Evolutionary conservation across 495 filamentous ascomycete species (phyloP).

Genomic region (Aspergillus cavernicola): DNA sequence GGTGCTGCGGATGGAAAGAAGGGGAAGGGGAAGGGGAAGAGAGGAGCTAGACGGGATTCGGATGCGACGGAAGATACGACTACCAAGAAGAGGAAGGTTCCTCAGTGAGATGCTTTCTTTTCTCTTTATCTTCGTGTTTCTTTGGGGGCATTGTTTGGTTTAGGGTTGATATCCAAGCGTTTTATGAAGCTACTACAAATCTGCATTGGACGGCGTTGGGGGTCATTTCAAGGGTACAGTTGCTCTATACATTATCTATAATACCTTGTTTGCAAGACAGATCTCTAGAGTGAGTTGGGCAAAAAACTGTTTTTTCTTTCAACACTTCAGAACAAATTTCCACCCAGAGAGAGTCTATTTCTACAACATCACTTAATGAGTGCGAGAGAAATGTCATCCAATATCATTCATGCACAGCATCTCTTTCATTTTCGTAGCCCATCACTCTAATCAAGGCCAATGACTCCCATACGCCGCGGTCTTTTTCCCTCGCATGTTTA

Average conservation of each 20-base stretch:
- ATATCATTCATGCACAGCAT: constrained; percentile 5
- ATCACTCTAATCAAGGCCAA: constrained; percentile 32
- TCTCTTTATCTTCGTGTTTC: not conserved
- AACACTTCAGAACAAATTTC: too few relatives aligned
- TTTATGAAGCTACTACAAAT: not conserved
- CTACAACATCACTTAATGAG: too few relatives aligned
- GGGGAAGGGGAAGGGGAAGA: constrained; percentile 44
- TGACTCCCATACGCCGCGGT: constrained; percentile 39
- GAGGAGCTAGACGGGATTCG: constrained; percentile 34
- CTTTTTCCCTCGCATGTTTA: constrained; percentile 4
- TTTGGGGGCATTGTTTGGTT: not conserved
- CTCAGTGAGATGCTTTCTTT: constrained; percentile 12
- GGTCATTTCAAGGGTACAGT: not conserved
- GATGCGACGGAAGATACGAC: constrained; percentile 43
- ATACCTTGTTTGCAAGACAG: not conserved
- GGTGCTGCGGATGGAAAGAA: constrained; percentile 30
- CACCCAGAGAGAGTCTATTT: too few relatives aligned
- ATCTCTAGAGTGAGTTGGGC: too few relatives aligned
- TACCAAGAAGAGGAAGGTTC: constrained; percentile 41
- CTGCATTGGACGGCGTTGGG: constrained; percentile 8
- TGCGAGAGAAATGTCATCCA: not conserved
- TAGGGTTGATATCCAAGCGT: not conserved
- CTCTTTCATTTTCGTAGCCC: constrained; percentile 7
- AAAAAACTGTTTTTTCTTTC: too few relatives aligned
- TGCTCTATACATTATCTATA: not conserved